phyloP scores from a whole-genome alignment of 805 yeast species.

The Schwanniomyces polymorphus region DNA sequence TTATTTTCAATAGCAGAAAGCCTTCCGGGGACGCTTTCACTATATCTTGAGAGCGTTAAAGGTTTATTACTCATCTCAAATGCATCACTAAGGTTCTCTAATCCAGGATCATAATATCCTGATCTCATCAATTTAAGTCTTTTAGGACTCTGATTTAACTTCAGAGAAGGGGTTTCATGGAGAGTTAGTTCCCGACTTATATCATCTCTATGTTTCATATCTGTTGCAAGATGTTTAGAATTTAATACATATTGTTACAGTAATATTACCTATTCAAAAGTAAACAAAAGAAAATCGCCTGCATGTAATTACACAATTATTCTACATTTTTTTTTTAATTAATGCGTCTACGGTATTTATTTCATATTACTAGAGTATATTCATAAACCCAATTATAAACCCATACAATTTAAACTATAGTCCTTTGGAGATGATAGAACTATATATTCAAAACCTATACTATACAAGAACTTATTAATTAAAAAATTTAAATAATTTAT shows the following conservation, averaged over 20 bases:
- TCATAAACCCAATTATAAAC: neutral
- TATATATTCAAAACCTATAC: constrained; percentile 1
- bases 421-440: neutral
- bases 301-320: neutral
- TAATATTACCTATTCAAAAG: neutral
- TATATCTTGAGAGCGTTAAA: neutral
- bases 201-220: neutral
- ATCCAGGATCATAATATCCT: neutral
- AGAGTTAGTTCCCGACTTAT: neutral
- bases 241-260: neutral
- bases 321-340: neutral
- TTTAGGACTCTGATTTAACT: neutral
- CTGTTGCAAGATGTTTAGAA: neutral
- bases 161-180: neutral
- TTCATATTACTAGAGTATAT: neutral
- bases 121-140: neutral
- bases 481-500: constrained; percentile 43
- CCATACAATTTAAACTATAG: constrained; percentile 1
- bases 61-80: neutral
- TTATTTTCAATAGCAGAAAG: constrained; percentile 11
- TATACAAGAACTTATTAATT: constrained; percentile 1
- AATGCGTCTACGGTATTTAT: neutral
- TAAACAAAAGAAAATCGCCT: neutral
- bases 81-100: neutral
- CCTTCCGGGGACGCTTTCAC: constrained; percentile 1